phyloP scores from a whole-genome alignment of 305 asterid species.

The Fraxinus latifolia region DNA sequence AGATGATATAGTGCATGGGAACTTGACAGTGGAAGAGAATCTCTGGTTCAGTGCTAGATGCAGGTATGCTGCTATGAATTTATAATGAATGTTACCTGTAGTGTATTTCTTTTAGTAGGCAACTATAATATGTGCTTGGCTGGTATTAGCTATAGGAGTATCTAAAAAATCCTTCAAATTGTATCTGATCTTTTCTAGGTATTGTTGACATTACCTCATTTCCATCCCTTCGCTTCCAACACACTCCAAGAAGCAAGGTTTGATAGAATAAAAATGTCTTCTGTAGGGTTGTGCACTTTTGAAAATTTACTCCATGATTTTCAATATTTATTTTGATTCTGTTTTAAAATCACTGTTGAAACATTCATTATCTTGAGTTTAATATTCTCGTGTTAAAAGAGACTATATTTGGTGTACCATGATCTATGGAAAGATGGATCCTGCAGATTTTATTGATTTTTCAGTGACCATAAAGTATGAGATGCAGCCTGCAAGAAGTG shows the following conservation, averaged over 20 bases:
- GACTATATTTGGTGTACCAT: background rate
- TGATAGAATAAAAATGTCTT: background rate
- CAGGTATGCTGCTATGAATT: constrained; percentile 41
- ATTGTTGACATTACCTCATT: background rate
- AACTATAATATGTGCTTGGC: background rate
- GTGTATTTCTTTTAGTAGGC: background rate
- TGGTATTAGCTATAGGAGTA: background rate
- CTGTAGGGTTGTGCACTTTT: background rate
- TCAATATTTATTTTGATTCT: background rate
- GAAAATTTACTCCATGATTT: background rate
- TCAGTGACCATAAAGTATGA: background rate
- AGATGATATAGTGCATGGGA: constrained; percentile 84
- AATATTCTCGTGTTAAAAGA: background rate
- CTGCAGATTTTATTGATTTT: background rate
- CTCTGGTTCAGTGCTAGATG: constrained; percentile 92
- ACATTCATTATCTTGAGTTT: background rate
- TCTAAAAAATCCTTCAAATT: background rate
- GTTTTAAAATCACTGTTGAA: background rate
- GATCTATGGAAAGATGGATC: background rate
- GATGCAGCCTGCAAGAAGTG: background rate
- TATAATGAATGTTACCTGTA: background rate
- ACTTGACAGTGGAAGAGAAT: constrained; percentile 83
- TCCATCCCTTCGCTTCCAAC: background rate
- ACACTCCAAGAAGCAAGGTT: background rate
- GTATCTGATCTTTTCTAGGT: background rate